Base-by-base conservation (phyloP, 1,139 yeast genomes). In the Suhomyces coccinellae region DNA sequence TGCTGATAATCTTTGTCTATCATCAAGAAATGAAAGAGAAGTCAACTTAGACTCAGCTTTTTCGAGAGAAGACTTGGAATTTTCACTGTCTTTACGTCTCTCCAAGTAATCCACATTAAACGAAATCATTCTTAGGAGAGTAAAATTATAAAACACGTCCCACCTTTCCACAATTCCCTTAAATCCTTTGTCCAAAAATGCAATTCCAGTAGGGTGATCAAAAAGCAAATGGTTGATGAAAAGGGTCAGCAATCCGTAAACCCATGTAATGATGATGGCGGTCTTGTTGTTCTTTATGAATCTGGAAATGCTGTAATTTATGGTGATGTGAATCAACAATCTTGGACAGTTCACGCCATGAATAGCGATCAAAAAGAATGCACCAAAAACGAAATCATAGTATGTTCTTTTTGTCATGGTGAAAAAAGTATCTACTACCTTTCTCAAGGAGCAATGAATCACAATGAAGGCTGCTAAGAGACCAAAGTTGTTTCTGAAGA, bases 141-240 rank as follows among this genome's bases (percentile, higher is more conserved):
- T 85, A 64, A 95, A 89, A 64, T 93, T 95, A 75, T 83, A 95
- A 57, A 87, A 88, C 8, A 95, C 97, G 60, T 93, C 98, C 99
- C 99, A 95, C 54, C 98, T 74, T 15, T 82, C 75, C 53, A 93
- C 83, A 22, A 91, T 75, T 0, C 99, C 98, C 61, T 71, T 74
- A 56, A 75, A 83, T 1, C 81, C 77, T 30, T 65, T 53, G 56
- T 83, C 95, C 53, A 88, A 61, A 20, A 77, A 63, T 0, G 70
- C 62, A 17, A 83, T 55, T 2, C 80, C 83, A 44, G 79, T 74
- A 14, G 78, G 79, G 47, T 77, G 71, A 24, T 77, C 74, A 44
- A 89, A 73, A 50, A 73, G 80, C 46, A 70, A 69, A 56, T 89
- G 96, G 61, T 93, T 93, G 43, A 89, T 62, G 61, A 93, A 90